Conservation (phyloP, 306 rosid genomes). For the Oxytropis ochrocephala region DNA sequence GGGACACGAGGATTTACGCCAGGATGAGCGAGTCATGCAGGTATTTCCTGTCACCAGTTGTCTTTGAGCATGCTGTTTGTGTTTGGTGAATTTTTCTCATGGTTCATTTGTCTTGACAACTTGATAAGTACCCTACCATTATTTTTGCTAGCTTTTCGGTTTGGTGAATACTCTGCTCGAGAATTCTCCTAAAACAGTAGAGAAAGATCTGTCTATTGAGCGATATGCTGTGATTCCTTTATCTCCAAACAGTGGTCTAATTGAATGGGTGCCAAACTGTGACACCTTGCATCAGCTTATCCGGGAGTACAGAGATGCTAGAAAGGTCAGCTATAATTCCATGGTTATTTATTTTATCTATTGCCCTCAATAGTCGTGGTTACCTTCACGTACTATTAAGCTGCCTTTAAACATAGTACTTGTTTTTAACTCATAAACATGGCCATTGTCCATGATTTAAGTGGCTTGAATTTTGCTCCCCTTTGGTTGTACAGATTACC, state of each 20-base stretch:
- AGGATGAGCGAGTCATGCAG: constrained; percentile 99
- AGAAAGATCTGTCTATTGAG: constrained; percentile 79
- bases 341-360: not conserved
- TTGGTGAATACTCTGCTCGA: constrained; percentile 89
- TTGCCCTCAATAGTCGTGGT: not conserved
- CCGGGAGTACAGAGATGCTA: constrained; percentile 87
- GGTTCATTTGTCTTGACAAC: not conserved
- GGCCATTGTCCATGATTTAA: constrained; percentile 19
- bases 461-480: not conserved
- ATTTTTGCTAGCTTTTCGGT: constrained; percentile 74
- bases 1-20: constrained; percentile 98
- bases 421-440: not conserved
- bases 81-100: not conserved
- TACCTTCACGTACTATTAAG: not conserved
- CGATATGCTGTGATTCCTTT: constrained; percentile 89
- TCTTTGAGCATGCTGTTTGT: constrained; percentile 5
- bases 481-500: constrained; percentile 50
- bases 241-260: constrained; percentile 96
- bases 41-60: constrained; percentile 28
- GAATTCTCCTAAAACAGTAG: constrained; percentile 75
- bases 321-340: constrained; percentile 60
- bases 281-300: constrained; percentile 89
- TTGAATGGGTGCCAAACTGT: constrained; percentile 97
- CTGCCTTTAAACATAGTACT: constrained; percentile 1
- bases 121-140: constrained; percentile 8